A percentile compares a stretch with the other conserved stretches of the same genome.
Evolutionary conservation across 1,139 yeast species (phyloP).

Genomic region (Pichia sp.): DNA sequence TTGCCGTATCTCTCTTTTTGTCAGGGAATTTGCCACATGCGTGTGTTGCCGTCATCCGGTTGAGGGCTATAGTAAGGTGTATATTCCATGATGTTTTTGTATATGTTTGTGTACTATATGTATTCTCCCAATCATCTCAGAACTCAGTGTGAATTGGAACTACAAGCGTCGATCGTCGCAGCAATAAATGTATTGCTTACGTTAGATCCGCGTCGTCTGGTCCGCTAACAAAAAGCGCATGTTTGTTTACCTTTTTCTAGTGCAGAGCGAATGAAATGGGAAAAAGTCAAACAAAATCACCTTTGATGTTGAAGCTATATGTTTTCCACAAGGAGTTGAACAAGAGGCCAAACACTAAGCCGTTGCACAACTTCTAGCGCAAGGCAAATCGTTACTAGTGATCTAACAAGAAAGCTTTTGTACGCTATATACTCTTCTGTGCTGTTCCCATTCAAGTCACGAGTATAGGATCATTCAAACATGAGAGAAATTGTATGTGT

Average conservation of each 20-base stretch:
- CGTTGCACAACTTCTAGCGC: neutral
- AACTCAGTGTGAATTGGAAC: too few relatives aligned
- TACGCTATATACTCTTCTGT: neutral
- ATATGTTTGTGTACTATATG: neutral
- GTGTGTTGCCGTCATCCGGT: slow-evolving; percentile 81
- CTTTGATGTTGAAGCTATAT: neutral
- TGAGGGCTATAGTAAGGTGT: slow-evolving; percentile 46
- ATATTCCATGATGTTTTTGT: neutral
- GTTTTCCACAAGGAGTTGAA: neutral
- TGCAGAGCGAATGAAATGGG: slow-evolving; percentile 14
- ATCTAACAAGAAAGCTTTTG: neutral
- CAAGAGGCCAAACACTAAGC: neutral
- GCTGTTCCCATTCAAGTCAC: neutral
- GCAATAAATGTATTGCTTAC: neutral
- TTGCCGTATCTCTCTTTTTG: slow-evolving; percentile 72
- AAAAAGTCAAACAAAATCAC: slow-evolving; percentile 12
- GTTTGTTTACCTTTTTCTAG: slow-evolving; percentile 11
- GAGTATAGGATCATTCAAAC: neutral
- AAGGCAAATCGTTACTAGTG: neutral
- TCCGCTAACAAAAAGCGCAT: neutral
- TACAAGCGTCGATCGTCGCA: slow-evolving; percentile 1
- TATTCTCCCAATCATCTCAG: too few relatives aligned
- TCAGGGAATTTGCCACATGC: slow-evolving; percentile 73
- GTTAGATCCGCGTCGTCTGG: neutral
- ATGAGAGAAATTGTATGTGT: slow-evolving; percentile 25